Base-by-base conservation (phyloP, 139 green algal genomes). In the Yamagishiella unicocca region DNA sequence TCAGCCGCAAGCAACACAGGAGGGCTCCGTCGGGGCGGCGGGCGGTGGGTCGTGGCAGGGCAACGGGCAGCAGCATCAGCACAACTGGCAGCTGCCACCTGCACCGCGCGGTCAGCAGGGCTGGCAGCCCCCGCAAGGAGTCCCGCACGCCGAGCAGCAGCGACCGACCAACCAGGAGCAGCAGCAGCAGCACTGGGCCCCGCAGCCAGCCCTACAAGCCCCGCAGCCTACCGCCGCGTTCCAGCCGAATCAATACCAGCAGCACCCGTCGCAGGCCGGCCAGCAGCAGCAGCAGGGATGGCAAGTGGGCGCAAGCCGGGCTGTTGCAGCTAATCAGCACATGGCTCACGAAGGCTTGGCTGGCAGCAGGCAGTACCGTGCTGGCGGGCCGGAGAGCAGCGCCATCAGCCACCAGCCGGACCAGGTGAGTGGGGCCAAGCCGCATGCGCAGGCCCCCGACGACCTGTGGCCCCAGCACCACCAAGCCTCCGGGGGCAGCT, bases 61-160 rank as follows among this genome's bases (percentile, higher is more conserved):
- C 17, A 17, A 58, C 50, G 17, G 58, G 58, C 58, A 67, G 78
- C 74, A 84, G 72, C 50, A 84, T 61, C 38, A 42, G 42, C 82
- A 77, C n/a, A n/a, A n/a, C n/a, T n/a, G n/a, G n/a, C n/a, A n/a
- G n/a, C n/a, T n/a, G n/a, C n/a, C n/a, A n/a, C n/a, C n/a, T 42
- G 35, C 50, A 12, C 61, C 46, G 38, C 31, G 4, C 5, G n/a
- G 7, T 12, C 9, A 74, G 25, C 55, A 21, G 4, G 27, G 31
- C 10, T 33, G 45, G 58, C 82, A 87, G 67, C 79, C 58, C 8
- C 64, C 74, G 19, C 62, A n/a, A n/a, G n/a, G n/a, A n/a, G n/a
- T n/a, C n/a, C n/a, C 43, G 10, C 33, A 81, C 12, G 58, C 71
- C n/a, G 61, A 80, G 71, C 74, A 89, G 67, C 45, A 82, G 74